These are phyloP conservation scores for Jimgerdemannia flammicorona DNA, from an alignment of 192 early-diverging fungal species.

Conservation along the genomic window DNA sequence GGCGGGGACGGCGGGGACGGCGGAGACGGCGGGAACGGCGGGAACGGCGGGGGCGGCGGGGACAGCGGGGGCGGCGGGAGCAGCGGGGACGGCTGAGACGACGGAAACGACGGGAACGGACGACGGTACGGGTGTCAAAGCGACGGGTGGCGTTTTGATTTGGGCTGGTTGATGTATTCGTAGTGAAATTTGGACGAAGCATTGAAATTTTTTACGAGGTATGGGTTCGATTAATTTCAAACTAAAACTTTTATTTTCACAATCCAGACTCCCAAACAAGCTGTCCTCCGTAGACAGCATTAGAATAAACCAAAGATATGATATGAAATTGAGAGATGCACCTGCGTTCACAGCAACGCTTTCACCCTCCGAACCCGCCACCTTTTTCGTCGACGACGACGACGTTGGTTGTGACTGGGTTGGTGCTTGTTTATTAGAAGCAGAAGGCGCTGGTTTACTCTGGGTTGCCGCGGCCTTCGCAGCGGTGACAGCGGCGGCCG, in stretches of 20 bases:
- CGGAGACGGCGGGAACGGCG: too few relatives aligned
- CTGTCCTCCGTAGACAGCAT: neutral
- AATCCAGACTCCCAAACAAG: neutral
- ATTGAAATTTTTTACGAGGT: neutral
- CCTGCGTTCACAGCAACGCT: neutral
- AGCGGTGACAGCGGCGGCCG: neutral
- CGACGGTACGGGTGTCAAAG: neutral
- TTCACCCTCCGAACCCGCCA: constrained; percentile 11
- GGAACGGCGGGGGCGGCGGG: too few relatives aligned
- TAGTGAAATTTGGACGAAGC: neutral
- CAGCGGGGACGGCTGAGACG: too few relatives aligned
- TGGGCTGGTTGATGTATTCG: neutral
- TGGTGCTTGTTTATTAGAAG: constrained; percentile 5
- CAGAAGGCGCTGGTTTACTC: constrained; percentile 1
- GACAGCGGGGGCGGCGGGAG: too few relatives aligned
- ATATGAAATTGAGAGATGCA: constrained; percentile 1
- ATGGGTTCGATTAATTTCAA: neutral
- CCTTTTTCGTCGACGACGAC: neutral
- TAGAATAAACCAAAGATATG: neutral
- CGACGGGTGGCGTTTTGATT: neutral
- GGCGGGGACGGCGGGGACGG: too few relatives aligned
- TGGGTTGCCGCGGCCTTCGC: neutral
- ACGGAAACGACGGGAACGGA: constrained; percentile 13
- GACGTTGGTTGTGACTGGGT: neutral
- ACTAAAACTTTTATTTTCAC: neutral